Base-by-base conservation (phyloP, 1,139 yeast species). In the Hyphopichia wangnamkhiaoensis region DNA sequence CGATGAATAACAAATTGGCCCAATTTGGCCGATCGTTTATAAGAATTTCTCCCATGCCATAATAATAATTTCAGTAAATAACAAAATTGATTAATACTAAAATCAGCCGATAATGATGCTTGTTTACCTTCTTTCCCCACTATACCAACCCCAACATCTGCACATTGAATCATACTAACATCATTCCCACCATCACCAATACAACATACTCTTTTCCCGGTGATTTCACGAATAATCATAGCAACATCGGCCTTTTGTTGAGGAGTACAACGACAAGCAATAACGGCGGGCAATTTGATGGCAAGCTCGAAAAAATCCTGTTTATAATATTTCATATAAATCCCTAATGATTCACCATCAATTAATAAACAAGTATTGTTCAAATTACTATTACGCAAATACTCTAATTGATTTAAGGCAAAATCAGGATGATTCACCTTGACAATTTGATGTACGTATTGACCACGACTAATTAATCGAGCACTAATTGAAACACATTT, bases 151-250 rank as follows among this genome's bases (percentile, higher is more conserved):
- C 99, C 99, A 9, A 94, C 96, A 66, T 94, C 96, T 0, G 99
- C 98, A 52, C 95, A 87, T 64, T 93, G 98, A 51, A 94, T 94
- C 99, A 94, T 94, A 53, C 95, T 87, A 28, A 94, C 99, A 63
- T 94, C 99, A 56, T 94, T 94, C 52, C 99, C 99, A 49, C 99
- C 99, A 63, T 94, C 99, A 37, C 99, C 99, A 52, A 94, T 94
- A 59, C 98, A 93, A 52, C 98, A 91, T 3, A 91, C 97, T 38
- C 98, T 71, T 56, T 88, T 89, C 5, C 89, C 87, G 0, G 98
- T 93, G 26, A 79, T 66, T 43, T 79, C 79, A 49, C 91, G 78
- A 47, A 94, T 94, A 48, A 84, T 68, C 17, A 78, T 56, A 0
- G 98, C 97, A 38, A 94, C 88, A 58, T 94, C 98, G 0, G 98